Evolutionary conservation across 1,284 basidiomycete species (phyloP).

Genomic region (Heimioporus punctisporus): DNA sequence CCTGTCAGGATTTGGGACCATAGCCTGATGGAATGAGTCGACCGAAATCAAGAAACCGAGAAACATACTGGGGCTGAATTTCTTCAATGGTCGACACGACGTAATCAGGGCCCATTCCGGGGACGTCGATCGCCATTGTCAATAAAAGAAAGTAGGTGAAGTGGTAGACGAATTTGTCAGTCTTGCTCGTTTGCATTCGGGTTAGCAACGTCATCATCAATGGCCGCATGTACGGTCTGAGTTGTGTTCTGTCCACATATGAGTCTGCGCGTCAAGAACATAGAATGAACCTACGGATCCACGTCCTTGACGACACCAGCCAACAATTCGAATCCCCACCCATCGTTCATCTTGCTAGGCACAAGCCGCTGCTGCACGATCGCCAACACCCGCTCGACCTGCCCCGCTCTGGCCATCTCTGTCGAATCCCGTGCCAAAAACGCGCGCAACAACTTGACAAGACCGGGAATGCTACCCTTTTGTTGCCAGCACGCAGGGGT

Average conservation of each 20-base stretch:
- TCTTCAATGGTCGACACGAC: conserved; percentile 78
- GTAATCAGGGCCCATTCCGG: conserved; percentile 78
- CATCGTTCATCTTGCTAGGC: conserved; percentile 88
- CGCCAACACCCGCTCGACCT: conserved; percentile 83
- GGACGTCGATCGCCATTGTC: conserved; percentile 73
- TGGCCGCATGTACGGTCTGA: conserved; percentile 79
- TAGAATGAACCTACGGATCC: conserved; percentile 50
- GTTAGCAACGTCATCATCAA: conserved; percentile 85
- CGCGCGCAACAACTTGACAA: conserved; percentile 88
- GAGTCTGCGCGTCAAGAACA: background rate
- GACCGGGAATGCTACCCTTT: conserved; percentile 94
- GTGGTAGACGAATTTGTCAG: conserved; percentile 86
- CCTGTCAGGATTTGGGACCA: conserved; percentile 85
- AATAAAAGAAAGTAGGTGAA: conserved; percentile 84
- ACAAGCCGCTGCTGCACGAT: conserved; percentile 93
- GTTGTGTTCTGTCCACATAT: conserved; percentile 47
- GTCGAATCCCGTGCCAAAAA: conserved; percentile 77
- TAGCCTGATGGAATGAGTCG: conserved; percentile 50
- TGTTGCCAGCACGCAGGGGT: conserved; percentile 92
- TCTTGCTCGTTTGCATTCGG: conserved; percentile 88
- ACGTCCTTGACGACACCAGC: conserved; percentile 77
- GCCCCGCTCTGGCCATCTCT: conserved; percentile 74
- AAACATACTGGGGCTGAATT: conserved; percentile 83
- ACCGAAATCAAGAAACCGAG: too few species aligned
- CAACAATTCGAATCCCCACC: conserved; percentile 90